These are phyloP conservation scores for Tremella yokohamensis DNA, from an alignment of 768 basidiomycete species.

Conservation along the genomic window DNA sequence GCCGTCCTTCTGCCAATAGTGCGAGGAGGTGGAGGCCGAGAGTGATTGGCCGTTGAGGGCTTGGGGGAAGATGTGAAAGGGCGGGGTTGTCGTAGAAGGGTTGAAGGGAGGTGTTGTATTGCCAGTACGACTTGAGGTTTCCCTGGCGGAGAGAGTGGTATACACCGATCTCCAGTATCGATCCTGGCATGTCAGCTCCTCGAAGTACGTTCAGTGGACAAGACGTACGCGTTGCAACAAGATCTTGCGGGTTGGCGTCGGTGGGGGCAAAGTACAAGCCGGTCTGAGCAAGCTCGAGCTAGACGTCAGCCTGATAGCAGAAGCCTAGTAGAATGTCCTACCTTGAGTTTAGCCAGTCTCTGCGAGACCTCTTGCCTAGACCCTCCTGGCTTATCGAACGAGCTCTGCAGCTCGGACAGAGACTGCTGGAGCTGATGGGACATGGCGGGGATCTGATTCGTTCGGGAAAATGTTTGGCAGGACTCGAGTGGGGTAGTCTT, in stretches of 20 bases:
- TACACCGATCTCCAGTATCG: constrained; percentile 92
- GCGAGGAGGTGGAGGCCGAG: constrained; percentile 92
- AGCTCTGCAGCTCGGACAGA: constrained; percentile 34
- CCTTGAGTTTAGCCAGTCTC: constrained; percentile 34
- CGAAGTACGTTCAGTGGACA: background rate
- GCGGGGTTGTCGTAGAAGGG: constrained; percentile 30
- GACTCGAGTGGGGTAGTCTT: too few relatives aligned
- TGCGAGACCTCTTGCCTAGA: constrained; percentile 26
- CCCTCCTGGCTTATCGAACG: constrained; percentile 25
- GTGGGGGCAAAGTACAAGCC: constrained; percentile 41
- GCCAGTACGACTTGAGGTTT: constrained; percentile 88
- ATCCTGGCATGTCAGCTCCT: constrained; percentile 58
- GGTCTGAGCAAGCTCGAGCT: constrained; percentile 41
- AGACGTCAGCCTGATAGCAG: constrained; percentile 13
- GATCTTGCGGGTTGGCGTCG: constrained; percentile 25
- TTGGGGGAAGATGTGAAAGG: constrained; percentile 62
- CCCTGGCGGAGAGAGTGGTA: constrained; percentile 85
- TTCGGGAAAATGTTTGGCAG: too few relatives aligned
- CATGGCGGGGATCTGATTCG: constrained; percentile 15
- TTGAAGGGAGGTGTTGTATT: constrained; percentile 62
- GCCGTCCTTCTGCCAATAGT: constrained; percentile 81
- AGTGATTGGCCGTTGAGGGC: constrained; percentile 79
- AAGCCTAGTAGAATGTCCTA: constrained; percentile 8
- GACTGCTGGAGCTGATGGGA: constrained; percentile 33
- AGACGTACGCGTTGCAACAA: constrained; percentile 35